Evolutionary conservation across 2,329 filamentous ascomycete genomes (phyloP).

Genomic region (Elsinoe ampelina): DNA sequence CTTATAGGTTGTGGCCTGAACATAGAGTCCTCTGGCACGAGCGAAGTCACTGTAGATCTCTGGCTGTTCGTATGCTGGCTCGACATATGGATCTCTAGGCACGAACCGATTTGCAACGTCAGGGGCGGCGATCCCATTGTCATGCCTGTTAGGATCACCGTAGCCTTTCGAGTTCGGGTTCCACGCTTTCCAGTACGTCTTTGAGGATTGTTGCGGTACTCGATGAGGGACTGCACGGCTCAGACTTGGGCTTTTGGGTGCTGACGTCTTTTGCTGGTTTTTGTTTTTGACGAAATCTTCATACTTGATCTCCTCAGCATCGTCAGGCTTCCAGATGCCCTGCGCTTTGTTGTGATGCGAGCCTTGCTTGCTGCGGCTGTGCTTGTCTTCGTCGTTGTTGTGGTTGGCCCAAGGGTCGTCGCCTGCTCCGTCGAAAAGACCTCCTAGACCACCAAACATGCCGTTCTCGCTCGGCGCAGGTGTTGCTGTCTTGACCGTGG

Average conservation of each 20-base stretch:
- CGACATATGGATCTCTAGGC: conserved; percentile 8
- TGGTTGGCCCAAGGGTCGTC: conserved; percentile 16
- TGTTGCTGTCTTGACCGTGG: conserved; percentile 1
- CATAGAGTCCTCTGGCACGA: conserved; percentile 19
- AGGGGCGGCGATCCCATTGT: background rate
- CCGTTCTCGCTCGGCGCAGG: background rate
- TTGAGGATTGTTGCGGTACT: background rate
- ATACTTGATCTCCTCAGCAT: background rate
- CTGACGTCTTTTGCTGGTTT: background rate
- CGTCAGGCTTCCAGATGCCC: background rate
- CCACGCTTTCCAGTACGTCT: conserved; percentile 1
- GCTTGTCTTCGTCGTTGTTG: background rate
- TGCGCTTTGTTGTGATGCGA: background rate
- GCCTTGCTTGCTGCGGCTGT: background rate
- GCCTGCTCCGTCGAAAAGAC: conserved; percentile 28
- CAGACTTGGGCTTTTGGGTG: background rate
- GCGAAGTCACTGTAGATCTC: background rate
- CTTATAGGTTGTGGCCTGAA: conserved; percentile 28
- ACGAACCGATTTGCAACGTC: background rate
- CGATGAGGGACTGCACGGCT: background rate
- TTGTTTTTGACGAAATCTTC: background rate
- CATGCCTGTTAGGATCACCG: background rate
- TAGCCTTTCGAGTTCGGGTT: conserved; percentile 10
- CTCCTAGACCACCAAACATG: conserved; percentile 21
- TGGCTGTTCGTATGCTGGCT: conserved; percentile 6